phyloP scores from a whole-genome alignment of 768 basidiomycete genomes.

The Mrakia blollopis region DNA sequence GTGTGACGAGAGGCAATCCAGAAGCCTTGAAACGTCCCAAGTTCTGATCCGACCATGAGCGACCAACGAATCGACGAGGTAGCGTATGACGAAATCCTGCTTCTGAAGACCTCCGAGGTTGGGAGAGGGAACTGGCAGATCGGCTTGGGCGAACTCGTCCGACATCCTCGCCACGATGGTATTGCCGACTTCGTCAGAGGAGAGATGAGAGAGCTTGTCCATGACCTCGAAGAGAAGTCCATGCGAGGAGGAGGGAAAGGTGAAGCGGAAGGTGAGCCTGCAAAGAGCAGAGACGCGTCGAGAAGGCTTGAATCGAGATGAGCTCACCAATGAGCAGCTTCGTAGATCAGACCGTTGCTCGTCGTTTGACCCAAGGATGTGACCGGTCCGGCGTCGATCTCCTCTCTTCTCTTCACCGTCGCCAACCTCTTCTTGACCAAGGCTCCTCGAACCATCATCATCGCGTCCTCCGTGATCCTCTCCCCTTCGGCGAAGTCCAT shows the following conservation, averaged over 20 bases:
- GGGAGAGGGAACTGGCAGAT: background rate
- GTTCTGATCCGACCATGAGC: background rate
- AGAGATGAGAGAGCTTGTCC: slow-evolving; percentile 11
- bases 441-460: background rate
- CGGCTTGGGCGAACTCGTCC: background rate
- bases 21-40: background rate
- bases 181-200: slow-evolving; percentile 1
- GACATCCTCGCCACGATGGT: background rate
- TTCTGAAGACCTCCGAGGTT: background rate
- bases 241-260: background rate
- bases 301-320: too few relatives aligned
- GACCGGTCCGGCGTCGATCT: background rate
- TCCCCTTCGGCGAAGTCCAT: slow-evolving; percentile 11
- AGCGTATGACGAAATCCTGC: background rate
- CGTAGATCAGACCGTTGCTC: background rate
- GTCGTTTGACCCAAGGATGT: slow-evolving; percentile 4
- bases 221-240: background rate
- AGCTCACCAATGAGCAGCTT: slow-evolving; percentile 12
- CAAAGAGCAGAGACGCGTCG: too few relatives aligned
- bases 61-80: background rate
- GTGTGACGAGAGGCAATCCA: background rate
- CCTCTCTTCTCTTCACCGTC: background rate
- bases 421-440: background rate
- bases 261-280: slow-evolving; percentile 15
- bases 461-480: background rate